Conservation (phyloP, 2,329 filamentous ascomycete genomes). For the Tolypocladium ophioglossoides region DNA sequence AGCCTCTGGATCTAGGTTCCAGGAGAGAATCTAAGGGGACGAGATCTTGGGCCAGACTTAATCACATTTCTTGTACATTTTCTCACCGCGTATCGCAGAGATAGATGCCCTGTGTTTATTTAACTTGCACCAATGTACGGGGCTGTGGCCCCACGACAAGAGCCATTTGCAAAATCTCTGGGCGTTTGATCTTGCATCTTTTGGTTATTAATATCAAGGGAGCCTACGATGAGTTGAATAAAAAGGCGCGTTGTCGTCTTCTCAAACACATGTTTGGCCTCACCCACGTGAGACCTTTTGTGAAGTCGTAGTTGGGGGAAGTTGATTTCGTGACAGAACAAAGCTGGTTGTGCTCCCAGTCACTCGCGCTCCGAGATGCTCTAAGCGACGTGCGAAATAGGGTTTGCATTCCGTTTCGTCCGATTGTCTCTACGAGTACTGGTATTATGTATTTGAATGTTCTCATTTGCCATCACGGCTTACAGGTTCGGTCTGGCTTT, state of each 20-base stretch:
- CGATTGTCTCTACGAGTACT: no score
- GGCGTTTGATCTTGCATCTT: neutral
- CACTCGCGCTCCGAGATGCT: no score
- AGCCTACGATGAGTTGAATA: neutral
- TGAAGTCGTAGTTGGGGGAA: neutral
- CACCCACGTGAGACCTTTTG: neutral
- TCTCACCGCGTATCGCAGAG: neutral
- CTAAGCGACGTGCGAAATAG: no score
- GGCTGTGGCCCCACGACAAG: neutral
- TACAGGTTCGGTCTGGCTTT: no score
- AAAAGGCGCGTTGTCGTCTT: neutral
- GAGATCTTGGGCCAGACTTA: neutral
- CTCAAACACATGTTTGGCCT: no score
- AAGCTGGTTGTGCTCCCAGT: neutral
- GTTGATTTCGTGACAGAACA: neutral
- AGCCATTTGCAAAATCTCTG: neutral
- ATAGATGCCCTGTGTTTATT: conserved; percentile 1
- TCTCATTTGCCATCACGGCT: no score
- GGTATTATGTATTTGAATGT: no score
- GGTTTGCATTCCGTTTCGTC: no score
- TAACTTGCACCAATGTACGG: neutral
- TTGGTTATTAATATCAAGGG: neutral
- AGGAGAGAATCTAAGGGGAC: conserved; percentile 25
- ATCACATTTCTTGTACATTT: neutral
- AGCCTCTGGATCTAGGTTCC: conserved; percentile 28